phyloP scores from a whole-genome alignment of 495 filamentous ascomycete genomes.

The Penicillium angulare region DNA sequence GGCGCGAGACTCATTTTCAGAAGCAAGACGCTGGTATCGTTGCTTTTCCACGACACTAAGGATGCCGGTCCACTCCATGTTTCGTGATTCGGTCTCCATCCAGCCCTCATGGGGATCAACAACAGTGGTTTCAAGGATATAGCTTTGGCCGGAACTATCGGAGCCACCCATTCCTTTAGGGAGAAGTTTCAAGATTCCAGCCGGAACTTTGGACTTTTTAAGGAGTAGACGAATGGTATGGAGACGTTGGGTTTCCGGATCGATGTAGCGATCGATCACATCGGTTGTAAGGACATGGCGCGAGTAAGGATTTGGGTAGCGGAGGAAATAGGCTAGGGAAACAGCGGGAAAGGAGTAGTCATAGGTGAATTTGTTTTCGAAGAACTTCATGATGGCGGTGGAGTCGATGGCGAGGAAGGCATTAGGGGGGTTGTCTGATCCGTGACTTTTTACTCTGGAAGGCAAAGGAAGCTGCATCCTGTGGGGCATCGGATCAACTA shows the following conservation, averaged over 20 bases:
- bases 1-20: slow-evolving; percentile 18
- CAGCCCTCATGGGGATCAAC: slow-evolving; percentile 88
- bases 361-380: slow-evolving; percentile 85
- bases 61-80: slow-evolving; percentile 88
- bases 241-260: slow-evolving; percentile 73
- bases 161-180: slow-evolving; percentile 73
- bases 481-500: not conserved
- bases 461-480: not conserved
- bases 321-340: slow-evolving; percentile 96
- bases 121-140: slow-evolving; percentile 86
- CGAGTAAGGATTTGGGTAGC: slow-evolving; percentile 96
- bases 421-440: not conserved
- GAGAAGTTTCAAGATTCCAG: slow-evolving; percentile 76
- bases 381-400: slow-evolving; percentile 72
- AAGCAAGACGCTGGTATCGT: slow-evolving; percentile 56
- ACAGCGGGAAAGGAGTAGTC: slow-evolving; percentile 89
- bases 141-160: slow-evolving; percentile 72
- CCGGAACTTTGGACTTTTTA: slow-evolving; percentile 87
- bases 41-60: slow-evolving; percentile 91
- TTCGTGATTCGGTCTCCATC: slow-evolving; percentile 81
- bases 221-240: slow-evolving; percentile 89
- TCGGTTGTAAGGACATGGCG: slow-evolving; percentile 95
- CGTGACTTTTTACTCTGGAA: slow-evolving; percentile 2
- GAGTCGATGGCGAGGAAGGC: not conserved
- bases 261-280: slow-evolving; percentile 84